Conservation (phyloP, 495 filamentous ascomycete genomes). For the Neurospora sp. region DNA sequence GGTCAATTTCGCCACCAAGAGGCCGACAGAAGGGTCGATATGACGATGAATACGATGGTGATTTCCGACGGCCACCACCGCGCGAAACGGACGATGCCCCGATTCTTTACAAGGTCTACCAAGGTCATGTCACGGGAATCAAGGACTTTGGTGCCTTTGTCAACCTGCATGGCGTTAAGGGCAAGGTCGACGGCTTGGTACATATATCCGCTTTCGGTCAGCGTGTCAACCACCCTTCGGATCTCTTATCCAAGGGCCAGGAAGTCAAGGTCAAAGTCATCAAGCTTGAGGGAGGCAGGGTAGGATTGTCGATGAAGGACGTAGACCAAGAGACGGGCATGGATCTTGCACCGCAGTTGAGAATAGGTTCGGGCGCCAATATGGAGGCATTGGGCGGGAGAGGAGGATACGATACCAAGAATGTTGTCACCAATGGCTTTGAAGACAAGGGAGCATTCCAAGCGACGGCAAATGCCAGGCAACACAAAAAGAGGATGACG, state of each 20-base stretch:
- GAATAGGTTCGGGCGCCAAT: conserved; percentile 86
- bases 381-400: conserved; percentile 67
- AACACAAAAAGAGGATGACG: conserved; percentile 81
- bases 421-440: background rate
- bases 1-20: conserved; percentile 35
- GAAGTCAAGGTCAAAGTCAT: conserved; percentile 86
- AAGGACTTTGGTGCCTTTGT: conserved; percentile 97
- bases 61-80: conserved; percentile 61
- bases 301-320: conserved; percentile 93
- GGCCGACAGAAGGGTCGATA: conserved; percentile 40
- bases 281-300: conserved; percentile 69
- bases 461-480: conserved; percentile 26
- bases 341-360: conserved; percentile 71
- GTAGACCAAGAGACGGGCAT: conserved; percentile 85
- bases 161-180: conserved; percentile 74
- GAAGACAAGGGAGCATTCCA: conserved; percentile 17
- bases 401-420: conserved; percentile 5
- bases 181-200: conserved; percentile 87
- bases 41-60: conserved; percentile 56
- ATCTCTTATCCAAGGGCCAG: conserved; percentile 72
- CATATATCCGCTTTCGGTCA: conserved; percentile 92
- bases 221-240: conserved; percentile 84
- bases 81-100: conserved; percentile 73
- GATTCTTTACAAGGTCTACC: conserved; percentile 78
- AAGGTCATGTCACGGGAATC: conserved; percentile 78